A percentile compares a stretch with the other conserved stretches of the same genome.
phyloP scores from a whole-genome alignment of 192 early-diverging fungal species.

The Coemansia sp. region DNA sequence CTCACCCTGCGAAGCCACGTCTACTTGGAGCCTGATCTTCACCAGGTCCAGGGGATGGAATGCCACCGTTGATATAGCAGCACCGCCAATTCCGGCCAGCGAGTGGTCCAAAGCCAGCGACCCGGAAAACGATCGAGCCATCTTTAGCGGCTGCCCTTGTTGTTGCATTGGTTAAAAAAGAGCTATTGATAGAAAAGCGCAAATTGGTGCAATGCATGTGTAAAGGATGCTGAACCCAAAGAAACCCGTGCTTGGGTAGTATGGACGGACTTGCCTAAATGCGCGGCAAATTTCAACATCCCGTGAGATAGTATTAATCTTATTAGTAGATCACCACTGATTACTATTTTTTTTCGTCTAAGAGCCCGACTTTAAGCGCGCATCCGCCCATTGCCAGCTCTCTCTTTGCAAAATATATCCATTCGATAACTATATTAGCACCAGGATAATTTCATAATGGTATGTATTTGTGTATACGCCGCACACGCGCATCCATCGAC shows the following conservation, averaged over 20 bases:
- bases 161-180: conserved; percentile 5
- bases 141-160: conserved; percentile 12
- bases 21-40: conserved; percentile 89
- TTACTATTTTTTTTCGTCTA: background rate
- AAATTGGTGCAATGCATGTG: background rate
- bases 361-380: background rate
- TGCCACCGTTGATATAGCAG: conserved; percentile 72
- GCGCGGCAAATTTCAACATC: background rate
- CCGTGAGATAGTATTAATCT: background rate
- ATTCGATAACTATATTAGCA: background rate
- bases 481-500: background rate
- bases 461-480: background rate
- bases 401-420: conserved; percentile 1
- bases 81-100: conserved; percentile 83
- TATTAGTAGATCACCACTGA: background rate
- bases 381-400: background rate
- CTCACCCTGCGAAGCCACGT: conserved; percentile 52
- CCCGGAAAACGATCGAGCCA: conserved; percentile 42
- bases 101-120: conserved; percentile 73
- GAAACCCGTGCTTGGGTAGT: background rate
- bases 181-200: background rate
- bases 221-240: background rate
- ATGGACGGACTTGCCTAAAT: background rate
- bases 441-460: conserved; percentile 15
- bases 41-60: conserved; percentile 95